Percentiles rank a stretch among this genome's conserved stretches.
Conservation (phyloP, 768 basidiomycete genomes). For the Lactarius evosmus region DNA sequence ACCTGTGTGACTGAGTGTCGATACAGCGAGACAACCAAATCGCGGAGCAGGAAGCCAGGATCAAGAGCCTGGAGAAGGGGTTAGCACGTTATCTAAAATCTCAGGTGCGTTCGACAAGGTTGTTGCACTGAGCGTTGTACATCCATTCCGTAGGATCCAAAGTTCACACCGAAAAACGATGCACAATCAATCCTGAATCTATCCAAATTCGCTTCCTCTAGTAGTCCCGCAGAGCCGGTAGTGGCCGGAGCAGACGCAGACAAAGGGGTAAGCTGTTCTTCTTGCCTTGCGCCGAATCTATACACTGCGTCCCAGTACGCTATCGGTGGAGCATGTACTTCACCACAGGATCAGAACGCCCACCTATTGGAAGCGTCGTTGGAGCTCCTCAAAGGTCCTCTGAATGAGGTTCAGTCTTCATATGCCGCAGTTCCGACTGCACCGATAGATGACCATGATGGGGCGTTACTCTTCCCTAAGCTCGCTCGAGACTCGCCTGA, state of each 20-base stretch:
- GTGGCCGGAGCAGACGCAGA: slow-evolving; percentile 30
- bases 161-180: slow-evolving; percentile 22
- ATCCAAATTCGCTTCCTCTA: slow-evolving; percentile 31
- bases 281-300: neutral
- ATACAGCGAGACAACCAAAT: slow-evolving; percentile 36
- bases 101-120: slow-evolving; percentile 24
- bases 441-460: slow-evolving; percentile 2
- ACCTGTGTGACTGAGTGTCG: neutral
- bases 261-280: slow-evolving; percentile 26
- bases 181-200: slow-evolving; percentile 35
- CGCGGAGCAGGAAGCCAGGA: slow-evolving; percentile 33
- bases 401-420: slow-evolving; percentile 8
- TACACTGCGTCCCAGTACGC: slow-evolving; percentile 2
- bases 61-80: slow-evolving; percentile 33
- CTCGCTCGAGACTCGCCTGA: neutral
- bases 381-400: neutral
- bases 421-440: neutral
- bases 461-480: neutral
- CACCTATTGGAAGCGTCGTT: slow-evolving; percentile 3
- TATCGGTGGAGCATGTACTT: neutral
- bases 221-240: slow-evolving; percentile 29
- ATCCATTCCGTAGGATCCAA: slow-evolving; percentile 22
- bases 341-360: neutral
- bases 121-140: neutral
- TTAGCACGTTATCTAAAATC: slow-evolving; percentile 34